A percentile compares a stretch with the other conserved stretches of the same genome.
phyloP scores from a whole-genome alignment of 495 filamentous ascomycete genomes.

The Talaromyces wortmannii region DNA sequence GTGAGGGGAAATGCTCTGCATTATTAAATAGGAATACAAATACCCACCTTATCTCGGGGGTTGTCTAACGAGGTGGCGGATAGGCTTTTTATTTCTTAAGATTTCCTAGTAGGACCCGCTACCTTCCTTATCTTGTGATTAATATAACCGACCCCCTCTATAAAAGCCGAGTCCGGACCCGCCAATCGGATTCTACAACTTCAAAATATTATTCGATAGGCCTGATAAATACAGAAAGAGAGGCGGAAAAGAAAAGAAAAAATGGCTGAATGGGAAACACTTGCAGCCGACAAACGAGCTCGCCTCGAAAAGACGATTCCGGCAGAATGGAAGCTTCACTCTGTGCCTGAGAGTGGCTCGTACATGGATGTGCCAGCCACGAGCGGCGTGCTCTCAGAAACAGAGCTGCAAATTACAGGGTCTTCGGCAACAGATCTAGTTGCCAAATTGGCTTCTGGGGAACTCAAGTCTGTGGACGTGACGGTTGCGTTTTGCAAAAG shows the following conservation, averaged over 20 bases:
- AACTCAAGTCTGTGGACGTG: slow-evolving; percentile 42
- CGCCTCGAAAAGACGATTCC: background rate
- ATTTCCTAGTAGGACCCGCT: no score
- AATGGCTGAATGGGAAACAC: background rate
- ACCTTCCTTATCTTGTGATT: no score
- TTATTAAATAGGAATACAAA: no score
- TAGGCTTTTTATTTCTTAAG: no score
- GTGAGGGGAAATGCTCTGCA: no score
- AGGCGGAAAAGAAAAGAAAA: background rate
- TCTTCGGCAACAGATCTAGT: slow-evolving; percentile 37
- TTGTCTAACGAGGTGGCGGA: no score
- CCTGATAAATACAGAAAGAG: background rate
- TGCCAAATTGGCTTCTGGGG: slow-evolving; percentile 14
- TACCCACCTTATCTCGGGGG: no score
- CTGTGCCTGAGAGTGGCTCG: background rate
- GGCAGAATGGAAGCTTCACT: background rate
- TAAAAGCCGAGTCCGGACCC: no score
- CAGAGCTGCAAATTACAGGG: slow-evolving; percentile 51
- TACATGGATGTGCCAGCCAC: background rate
- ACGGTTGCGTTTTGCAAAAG: slow-evolving; percentile 51
- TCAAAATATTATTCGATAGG: no score
- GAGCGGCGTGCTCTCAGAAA: slow-evolving; percentile 34
- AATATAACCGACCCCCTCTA: no score
- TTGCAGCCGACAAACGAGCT: background rate
- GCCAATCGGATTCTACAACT: no score